Percentiles rank a stretch among this genome's conserved stretches.
Conservation (phyloP, 306 rosid genomes). For the Pyrus pyrifolia region DNA sequence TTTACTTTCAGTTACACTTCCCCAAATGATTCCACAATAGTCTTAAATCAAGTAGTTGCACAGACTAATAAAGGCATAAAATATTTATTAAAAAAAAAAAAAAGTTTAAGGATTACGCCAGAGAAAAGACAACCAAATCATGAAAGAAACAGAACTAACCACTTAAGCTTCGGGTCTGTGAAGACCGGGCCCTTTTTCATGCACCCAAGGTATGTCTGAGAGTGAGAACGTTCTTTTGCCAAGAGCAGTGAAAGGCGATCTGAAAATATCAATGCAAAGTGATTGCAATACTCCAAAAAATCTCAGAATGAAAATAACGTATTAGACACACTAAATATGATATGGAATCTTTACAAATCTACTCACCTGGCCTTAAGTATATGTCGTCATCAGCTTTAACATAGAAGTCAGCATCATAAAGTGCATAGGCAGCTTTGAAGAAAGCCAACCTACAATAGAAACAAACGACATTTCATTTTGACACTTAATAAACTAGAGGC, state of each 20-base stretch:
- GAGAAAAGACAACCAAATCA: constrained; percentile 1
- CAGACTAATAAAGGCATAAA: background rate
- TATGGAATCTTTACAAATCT: background rate
- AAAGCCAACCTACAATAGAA: constrained; percentile 70
- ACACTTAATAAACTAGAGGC: constrained; percentile 3
- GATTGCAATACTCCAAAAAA: constrained; percentile 19
- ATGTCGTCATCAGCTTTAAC: constrained; percentile 98
- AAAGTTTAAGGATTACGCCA: background rate
- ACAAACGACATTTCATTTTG: constrained; percentile 8
- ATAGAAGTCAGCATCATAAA: constrained; percentile 74
- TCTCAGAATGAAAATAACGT: constrained; percentile 10
- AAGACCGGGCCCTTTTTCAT: constrained; percentile 98
- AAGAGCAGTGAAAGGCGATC: constrained; percentile 84
- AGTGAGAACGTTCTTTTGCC: constrained; percentile 71
- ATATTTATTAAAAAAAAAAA: background rate
- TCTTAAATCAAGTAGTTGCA: background rate
- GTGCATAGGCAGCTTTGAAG: constrained; percentile 95
- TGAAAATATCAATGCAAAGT: constrained; percentile 32
- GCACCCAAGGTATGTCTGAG: constrained; percentile 95
- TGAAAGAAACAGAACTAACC: constrained; percentile 45
- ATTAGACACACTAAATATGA: background rate
- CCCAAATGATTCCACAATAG: background rate
- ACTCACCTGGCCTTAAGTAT: constrained; percentile 88
- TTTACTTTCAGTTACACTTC: background rate
- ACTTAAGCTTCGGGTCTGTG: constrained; percentile 90